A percentile compares a stretch with the other conserved stretches of the same genome.
These are phyloP conservation scores for Lachancea dasiensis DNA, from an alignment of 805 yeast species.

Conservation along the genomic window DNA sequence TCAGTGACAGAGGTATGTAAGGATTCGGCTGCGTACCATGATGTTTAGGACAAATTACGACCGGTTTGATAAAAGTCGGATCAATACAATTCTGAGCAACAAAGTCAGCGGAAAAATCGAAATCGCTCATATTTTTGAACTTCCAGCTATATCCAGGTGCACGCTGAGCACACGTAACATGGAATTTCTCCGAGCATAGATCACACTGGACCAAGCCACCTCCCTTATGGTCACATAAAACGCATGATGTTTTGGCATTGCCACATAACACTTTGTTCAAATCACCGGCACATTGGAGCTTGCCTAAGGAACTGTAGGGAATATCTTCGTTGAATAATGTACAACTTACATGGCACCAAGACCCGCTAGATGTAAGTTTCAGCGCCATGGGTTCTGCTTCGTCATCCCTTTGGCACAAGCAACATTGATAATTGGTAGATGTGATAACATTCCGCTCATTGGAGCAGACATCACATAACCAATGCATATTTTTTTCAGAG, in stretches of 20 bases:
- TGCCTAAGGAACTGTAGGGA: conserved; percentile 36
- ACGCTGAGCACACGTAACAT: conserved; percentile 27
- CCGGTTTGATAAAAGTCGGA: conserved; percentile 10
- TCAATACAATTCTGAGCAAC: conserved; percentile 1
- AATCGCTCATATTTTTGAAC: conserved; percentile 8
- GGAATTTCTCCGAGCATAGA: conserved; percentile 15
- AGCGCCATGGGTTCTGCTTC: conserved; percentile 53
- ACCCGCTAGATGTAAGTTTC: conserved; percentile 58
- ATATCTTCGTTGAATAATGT: conserved; percentile 49
- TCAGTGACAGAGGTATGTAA: conserved; percentile 6
- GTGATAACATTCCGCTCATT: conserved; percentile 59
- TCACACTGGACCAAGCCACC: conserved; percentile 38
- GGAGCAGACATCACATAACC: conserved; percentile 80
- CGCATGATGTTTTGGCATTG: conserved; percentile 37
- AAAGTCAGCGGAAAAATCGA: not conserved
- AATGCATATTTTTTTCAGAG: conserved; percentile 30
- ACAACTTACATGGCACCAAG: conserved; percentile 78
- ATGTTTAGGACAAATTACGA: conserved; percentile 13
- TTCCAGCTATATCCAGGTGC: conserved; percentile 11
- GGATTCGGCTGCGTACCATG: not conserved
- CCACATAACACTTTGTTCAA: conserved; percentile 29
- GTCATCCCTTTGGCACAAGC: no score
- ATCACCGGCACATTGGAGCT: conserved; percentile 45
- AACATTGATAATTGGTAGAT: conserved; percentile 55
- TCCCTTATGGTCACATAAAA: conserved; percentile 39